Percentiles rank a stretch among this genome's conserved stretches.
Conservation (phyloP, 371 early-diverging fungal genomes). For the Lichtheimia corymbifera region DNA sequence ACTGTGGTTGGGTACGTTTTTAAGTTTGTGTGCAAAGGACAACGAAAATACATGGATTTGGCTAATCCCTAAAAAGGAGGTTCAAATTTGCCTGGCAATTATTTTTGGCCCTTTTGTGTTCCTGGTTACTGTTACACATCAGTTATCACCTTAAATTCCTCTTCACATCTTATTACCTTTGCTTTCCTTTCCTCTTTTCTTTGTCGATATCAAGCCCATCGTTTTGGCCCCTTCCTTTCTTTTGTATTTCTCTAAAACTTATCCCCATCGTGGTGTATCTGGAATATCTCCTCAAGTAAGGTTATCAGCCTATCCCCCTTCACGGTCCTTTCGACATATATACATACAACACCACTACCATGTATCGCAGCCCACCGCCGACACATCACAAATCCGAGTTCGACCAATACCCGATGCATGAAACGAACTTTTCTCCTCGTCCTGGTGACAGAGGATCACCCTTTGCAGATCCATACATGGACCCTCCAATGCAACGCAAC, state of each 20-base stretch:
- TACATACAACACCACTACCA: background rate
- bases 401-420: conserved; percentile 46
- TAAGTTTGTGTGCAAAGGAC: conserved; percentile 8
- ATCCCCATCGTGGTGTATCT: background rate
- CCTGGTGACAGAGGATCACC: conserved; percentile 36
- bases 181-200: conserved; percentile 3
- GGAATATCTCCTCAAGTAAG: conserved; percentile 4
- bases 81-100: background rate
- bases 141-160: conserved; percentile 15
- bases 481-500: conserved; percentile 13
- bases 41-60: background rate
- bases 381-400: conserved; percentile 19
- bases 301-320: background rate
- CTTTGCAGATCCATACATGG: conserved; percentile 39
- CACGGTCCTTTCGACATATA: conserved; percentile 1
- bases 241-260: background rate
- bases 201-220: background rate
- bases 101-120: conserved; percentile 5
- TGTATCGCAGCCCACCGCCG: conserved; percentile 26
- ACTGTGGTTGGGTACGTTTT: no score
- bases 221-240: conserved; percentile 9
- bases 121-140: conserved; percentile 12
- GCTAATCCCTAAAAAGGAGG: background rate
- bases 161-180: background rate
- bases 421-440: conserved; percentile 42